Conservation (phyloP, 768 basidiomycete genomes). For the Botryobasidium botryosum region DNA sequence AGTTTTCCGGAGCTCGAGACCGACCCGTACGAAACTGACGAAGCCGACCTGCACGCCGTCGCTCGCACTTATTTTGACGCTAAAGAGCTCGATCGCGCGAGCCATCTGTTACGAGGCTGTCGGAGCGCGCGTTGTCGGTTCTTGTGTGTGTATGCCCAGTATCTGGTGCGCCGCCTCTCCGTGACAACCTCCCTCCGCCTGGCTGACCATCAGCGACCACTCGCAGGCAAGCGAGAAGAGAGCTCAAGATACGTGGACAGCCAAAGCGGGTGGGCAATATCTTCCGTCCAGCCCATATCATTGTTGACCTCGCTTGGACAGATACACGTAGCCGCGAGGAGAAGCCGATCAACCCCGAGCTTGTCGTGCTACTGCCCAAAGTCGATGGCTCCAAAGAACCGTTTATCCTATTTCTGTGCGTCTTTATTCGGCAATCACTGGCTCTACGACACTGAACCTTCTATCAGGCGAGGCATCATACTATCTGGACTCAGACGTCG, state of each 20-base stretch:
- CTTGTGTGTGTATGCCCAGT: conserved; percentile 62
- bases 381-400: conserved; percentile 51
- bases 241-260: conserved; percentile 61
- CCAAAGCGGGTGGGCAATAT: conserved; percentile 51
- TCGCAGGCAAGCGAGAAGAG: conserved; percentile 66
- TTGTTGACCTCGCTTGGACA: background rate
- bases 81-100: conserved; percentile 62
- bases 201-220: conserved; percentile 7
- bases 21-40: conserved; percentile 26
- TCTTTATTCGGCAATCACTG: conserved; percentile 8
- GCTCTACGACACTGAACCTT: conserved; percentile 8
- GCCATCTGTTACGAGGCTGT: conserved; percentile 45
- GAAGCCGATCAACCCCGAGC: conserved; percentile 38
- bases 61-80: conserved; percentile 59
- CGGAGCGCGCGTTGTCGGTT: conserved; percentile 60
- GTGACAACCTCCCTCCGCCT: background rate
- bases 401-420: conserved; percentile 72
- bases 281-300: conserved; percentile 15
- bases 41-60: conserved; percentile 54
- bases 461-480: conserved; percentile 60
- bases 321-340: conserved; percentile 3
- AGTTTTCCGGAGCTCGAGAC: conserved; percentile 16
- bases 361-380: conserved; percentile 40
- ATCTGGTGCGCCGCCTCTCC: conserved; percentile 43
- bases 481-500: conserved; percentile 62